A percentile compares a stretch with the other conserved stretches of the same genome.
Conservation (phyloP, 1,284 basidiomycete genomes). For the Neonothopanus nambi region DNA sequence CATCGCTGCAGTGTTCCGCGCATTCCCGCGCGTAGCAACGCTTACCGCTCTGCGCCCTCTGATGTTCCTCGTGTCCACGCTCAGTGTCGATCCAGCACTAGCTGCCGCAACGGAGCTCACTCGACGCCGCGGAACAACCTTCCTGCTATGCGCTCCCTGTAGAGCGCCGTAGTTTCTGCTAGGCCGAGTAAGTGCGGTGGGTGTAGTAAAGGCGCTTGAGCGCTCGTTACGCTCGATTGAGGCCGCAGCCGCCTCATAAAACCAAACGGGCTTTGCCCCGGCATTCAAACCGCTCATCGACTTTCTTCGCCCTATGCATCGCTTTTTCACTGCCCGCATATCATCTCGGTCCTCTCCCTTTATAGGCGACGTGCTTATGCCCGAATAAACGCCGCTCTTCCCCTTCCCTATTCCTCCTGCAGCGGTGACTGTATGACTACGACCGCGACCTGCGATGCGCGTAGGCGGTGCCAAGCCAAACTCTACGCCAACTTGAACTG, state of each 20-base stretch:
- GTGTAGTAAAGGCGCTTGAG: neutral
- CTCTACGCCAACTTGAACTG: neutral
- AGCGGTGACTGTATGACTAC: conserved; percentile 27
- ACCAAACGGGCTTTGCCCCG: conserved; percentile 38
- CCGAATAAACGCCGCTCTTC: neutral
- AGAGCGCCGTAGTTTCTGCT: neutral
- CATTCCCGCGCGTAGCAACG: neutral
- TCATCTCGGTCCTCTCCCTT: conserved; percentile 25
- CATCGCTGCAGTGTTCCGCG: neutral
- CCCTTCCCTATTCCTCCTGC: conserved; percentile 15
- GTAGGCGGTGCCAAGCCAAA: neutral
- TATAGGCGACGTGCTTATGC: neutral
- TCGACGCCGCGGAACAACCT: conserved; percentile 10
- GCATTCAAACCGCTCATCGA: conserved; percentile 38
- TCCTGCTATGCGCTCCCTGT: conserved; percentile 3
- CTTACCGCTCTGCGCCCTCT: conserved; percentile 2
- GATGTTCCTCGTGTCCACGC: neutral
- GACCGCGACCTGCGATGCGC: conserved; percentile 26
- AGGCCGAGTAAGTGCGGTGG: neutral
- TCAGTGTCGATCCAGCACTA: neutral
- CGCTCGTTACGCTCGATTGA: conserved; percentile 34
- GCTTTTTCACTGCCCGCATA: conserved; percentile 50
- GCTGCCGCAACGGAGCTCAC: conserved; percentile 9
- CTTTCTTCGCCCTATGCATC: conserved; percentile 54
- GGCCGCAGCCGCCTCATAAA: conserved; percentile 50